Evolutionary conservation across 345 rosid genomes (phyloP), one percentile per base, ranked within the genome.

Genomic region (Theobroma cacao): DNA sequence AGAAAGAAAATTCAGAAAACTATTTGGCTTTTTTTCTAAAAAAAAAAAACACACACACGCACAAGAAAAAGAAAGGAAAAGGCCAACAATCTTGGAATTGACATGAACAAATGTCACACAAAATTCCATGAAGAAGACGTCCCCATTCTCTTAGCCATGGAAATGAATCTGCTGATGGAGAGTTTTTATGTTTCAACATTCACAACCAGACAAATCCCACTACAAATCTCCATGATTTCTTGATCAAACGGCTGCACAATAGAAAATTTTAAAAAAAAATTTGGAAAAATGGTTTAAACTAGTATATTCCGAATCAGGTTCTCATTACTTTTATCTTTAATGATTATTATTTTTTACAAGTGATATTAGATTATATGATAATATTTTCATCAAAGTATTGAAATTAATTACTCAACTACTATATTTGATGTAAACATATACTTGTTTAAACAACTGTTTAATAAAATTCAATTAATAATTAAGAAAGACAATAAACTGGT

Each of bases 21-120:
- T 4, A 52, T n/a, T 6, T 18, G 24, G 3, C 24, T n/a, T n/a
- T n/a, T n/a, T n/a, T 20, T 52, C 24, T 20, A 18, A 52, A 52
- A 47, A 47, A 18, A 24, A 24, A 10, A 24, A 3, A n/a, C n/a
- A n/a, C n/a, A n/a, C n/a, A n/a, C n/a, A n/a, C n/a, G n/a, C 10
- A 7, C 10, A 7, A 6, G 5, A 41, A 41, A 41, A 41, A 8
- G 10, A 0, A 59, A 4, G 7, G 17, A 13, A 28, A 59, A 59
- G 15, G 28, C 64, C 47, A n/a, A 52, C 18, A 52, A 52, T 52
- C 61, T 72, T 20, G 75, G 62, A 52, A 52, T 72, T 72, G 61
- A 52, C 62, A 71, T 9, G 40, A 13, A 48, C 34, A 20, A 9
- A 43, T 50, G 60, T 18, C 20, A 11, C 15, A 70, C 74, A 30